These are phyloP conservation scores for Mrakia gelida DNA, from an alignment of 768 basidiomycete genomes.

Conservation along the genomic window DNA sequence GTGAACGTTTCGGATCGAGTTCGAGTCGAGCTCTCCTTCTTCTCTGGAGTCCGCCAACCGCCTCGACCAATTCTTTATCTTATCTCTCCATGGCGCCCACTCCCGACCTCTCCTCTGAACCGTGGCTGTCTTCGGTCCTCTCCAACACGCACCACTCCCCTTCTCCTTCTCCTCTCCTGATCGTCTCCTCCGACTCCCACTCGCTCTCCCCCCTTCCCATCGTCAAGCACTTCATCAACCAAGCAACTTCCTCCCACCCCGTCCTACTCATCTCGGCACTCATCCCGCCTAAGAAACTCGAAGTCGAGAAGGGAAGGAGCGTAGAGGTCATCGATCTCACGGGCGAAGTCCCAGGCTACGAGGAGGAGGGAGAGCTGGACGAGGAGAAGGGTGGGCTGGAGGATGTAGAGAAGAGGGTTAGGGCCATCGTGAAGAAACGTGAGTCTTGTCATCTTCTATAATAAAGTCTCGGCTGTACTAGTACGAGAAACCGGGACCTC, in stretches of 20 bases:
- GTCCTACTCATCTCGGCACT: constrained; percentile 10
- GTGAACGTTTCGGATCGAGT: too few species aligned
- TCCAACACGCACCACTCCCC: constrained; percentile 8
- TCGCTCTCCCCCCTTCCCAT: constrained; percentile 22
- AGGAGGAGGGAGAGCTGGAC: not conserved
- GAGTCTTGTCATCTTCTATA: not conserved
- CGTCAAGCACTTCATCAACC: constrained; percentile 15
- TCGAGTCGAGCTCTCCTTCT: not conserved
- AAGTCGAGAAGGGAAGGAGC: not conserved
- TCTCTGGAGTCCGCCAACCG: not conserved
- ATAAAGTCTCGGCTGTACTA: not conserved
- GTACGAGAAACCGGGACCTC: too few species aligned
- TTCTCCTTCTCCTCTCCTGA: constrained; percentile 7
- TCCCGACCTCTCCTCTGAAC: not conserved
- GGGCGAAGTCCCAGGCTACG: constrained; percentile 7
- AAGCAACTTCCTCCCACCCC: not conserved
- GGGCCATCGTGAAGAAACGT: constrained; percentile 3
- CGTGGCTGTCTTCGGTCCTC: not conserved
- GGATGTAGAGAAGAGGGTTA: constrained; percentile 11
- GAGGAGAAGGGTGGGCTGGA: constrained; percentile 1
- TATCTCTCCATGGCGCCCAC: not conserved
- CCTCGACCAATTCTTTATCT: not conserved
- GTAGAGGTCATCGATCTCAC: constrained; percentile 21
- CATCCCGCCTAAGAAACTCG: constrained; percentile 12
- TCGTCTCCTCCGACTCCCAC: constrained; percentile 23